Base-by-base conservation (phyloP, 2,329 filamentous ascomycete genomes). In the Arthrinium phaeospermum region DNA sequence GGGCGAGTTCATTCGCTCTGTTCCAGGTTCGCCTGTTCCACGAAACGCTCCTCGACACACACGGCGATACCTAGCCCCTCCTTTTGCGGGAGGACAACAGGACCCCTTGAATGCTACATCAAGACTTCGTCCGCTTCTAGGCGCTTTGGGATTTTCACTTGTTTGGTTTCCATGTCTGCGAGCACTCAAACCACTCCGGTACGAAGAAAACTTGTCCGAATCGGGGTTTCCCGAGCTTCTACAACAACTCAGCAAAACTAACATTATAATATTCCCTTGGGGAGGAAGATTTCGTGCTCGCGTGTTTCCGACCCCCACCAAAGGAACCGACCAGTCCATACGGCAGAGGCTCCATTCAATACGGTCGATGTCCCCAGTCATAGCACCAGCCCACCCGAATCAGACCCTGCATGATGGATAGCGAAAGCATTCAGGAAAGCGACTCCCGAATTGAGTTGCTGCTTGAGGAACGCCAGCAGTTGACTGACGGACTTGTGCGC, bases 401-500 rank as follows among this genome's bases (percentile, higher is more conserved):
- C 47, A 47, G 47, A 70, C 34, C 47, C 44, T 51, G 47, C 68
- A 51, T 53, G 41, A 70, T 70, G 68, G 68, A 70, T 10, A 70
- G 49, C 72, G 76, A 78, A 67, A 76, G 76, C 34, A 76, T 78
- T 13, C 79, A 82, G 69, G 81, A 85, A 77, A 82, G 75, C 76
- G 81, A 82, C 71, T 78, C 82, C 75, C 81, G 81, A 34, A 80
- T 83, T 51, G 83, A 85, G 71, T 76, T 81, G 71, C 84, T 91
- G 73, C 83, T 92, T 69, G 82, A 84, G 68, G 85, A 86, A 71
- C 90, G 91, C 70, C 83, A 87, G 64, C 82, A 86, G 74, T 82
- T 91, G 73, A 93, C 91, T 0, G 82, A 90, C 22, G 82, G 84
- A 0, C 83, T 92, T 24, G 80, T 81, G 13, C 83, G 83, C 10